These are phyloP conservation scores for Paraglomus occultum DNA, from an alignment of 192 early-diverging fungal species.

Conservation along the genomic window DNA sequence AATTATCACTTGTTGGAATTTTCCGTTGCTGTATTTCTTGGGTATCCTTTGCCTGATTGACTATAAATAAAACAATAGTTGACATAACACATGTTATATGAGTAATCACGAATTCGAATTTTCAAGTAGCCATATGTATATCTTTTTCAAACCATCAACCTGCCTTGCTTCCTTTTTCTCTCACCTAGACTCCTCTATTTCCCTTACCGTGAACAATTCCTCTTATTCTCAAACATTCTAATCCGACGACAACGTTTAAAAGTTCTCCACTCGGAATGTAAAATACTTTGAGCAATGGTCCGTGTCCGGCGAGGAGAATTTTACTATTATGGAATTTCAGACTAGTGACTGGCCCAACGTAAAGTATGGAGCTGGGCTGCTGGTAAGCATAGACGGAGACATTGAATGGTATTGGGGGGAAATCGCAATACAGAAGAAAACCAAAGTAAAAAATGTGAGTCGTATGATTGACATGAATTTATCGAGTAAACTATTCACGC, in stretches of 20 bases:
- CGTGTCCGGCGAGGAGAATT: constrained; percentile 53
- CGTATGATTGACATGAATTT: too few species aligned
- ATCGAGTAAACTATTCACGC: too few species aligned
- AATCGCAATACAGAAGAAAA: too few species aligned
- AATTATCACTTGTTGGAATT: constrained; percentile 16
- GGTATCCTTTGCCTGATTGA: neutral
- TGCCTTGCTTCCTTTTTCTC: too few species aligned
- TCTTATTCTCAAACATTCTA: constrained; percentile 48
- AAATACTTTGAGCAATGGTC: constrained; percentile 54
- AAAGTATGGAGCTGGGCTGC: neutral
- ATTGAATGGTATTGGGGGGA: too few species aligned
- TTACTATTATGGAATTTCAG: constrained; percentile 46
- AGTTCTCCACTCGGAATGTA: constrained; percentile 43
- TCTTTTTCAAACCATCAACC: too few species aligned
- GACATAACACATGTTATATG: neutral
- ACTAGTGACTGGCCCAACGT: constrained; percentile 43
- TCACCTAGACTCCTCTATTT: neutral
- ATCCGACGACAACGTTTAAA: constrained; percentile 35
- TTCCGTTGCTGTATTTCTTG: constrained; percentile 35
- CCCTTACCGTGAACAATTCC: constrained; percentile 50
- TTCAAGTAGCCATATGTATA: neutral
- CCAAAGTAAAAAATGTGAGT: too few species aligned
- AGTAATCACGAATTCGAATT: neutral
- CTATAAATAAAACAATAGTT: neutral
- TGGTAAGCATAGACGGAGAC: too few species aligned